These are phyloP conservation scores for Botrytis hyacinthi DNA, from an alignment of 2,329 filamentous ascomycete species.

Conservation along the genomic window DNA sequence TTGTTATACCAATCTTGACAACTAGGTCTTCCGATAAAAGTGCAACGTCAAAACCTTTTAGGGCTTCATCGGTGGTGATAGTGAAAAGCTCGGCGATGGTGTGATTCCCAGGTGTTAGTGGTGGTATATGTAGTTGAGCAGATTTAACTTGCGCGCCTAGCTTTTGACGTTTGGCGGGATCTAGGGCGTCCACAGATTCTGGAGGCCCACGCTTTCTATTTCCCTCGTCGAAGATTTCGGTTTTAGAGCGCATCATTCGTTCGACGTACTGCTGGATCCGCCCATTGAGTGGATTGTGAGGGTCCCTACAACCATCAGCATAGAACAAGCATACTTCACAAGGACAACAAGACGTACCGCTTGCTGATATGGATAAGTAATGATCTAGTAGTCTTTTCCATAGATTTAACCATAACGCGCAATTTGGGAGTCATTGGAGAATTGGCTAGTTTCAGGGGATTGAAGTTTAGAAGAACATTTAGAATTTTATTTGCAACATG, in stretches of 20 bases:
- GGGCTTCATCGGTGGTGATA: slow-evolving; percentile 69
- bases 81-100: slow-evolving; percentile 84
- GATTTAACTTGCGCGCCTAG: slow-evolving; percentile 52
- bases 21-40: slow-evolving; percentile 73
- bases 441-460: slow-evolving; percentile 78
- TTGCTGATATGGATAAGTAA: slow-evolving; percentile 81
- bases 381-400: slow-evolving; percentile 89
- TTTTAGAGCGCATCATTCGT: slow-evolving; percentile 72
- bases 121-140: slow-evolving; percentile 50
- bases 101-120: slow-evolving; percentile 71
- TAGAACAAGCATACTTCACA: slow-evolving; percentile 13
- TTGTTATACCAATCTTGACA: slow-evolving; percentile 75
- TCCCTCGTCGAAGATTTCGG: slow-evolving; percentile 76
- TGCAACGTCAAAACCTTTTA: slow-evolving; percentile 80
- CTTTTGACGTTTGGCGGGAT: slow-evolving; percentile 78
- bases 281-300: slow-evolving; percentile 69
- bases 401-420: slow-evolving; percentile 83
- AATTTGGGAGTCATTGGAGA: slow-evolving; percentile 73
- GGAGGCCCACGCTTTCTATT: slow-evolving; percentile 72
- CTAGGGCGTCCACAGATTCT: slow-evolving; percentile 69
- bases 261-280: slow-evolving; percentile 88
- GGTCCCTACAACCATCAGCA: slow-evolving; percentile 58
- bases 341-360: slow-evolving; percentile 50
- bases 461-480: slow-evolving; percentile 83
- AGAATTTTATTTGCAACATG: slow-evolving; percentile 82